These are phyloP conservation scores for Friedmanniomyces endolithicus DNA, from an alignment of 495 filamentous ascomycete genomes.

Conservation along the genomic window DNA sequence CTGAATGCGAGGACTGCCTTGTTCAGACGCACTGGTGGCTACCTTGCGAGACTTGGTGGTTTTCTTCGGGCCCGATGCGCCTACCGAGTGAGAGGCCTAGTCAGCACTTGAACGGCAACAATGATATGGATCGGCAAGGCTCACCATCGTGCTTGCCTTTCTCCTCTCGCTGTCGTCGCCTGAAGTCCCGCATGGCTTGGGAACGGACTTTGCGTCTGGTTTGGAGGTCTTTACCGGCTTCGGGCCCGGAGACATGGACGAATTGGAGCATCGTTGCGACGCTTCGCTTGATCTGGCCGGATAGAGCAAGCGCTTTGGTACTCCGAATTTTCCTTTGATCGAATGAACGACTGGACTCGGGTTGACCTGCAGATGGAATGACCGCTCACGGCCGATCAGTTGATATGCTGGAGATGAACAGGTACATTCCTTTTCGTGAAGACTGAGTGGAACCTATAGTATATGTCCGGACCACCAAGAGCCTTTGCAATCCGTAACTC, in stretches of 20 bases:
- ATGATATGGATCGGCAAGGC: not conserved
- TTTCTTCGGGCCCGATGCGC: not conserved
- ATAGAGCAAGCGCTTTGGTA: no score
- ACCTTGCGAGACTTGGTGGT: not conserved
- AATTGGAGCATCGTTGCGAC: constrained; percentile 10
- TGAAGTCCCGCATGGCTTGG: constrained; percentile 11
- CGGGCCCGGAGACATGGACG: constrained; percentile 2
- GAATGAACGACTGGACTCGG: no score
- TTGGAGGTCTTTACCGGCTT: constrained; percentile 8
- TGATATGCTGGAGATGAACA: no score
- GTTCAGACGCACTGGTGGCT: not conserved
- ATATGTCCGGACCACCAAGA: no score
- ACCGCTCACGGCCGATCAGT: no score
- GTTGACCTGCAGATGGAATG: no score
- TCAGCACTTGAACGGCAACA: not conserved
- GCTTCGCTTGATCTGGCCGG: not conserved
- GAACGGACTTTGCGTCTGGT: constrained; percentile 10
- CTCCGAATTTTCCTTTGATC: no score
- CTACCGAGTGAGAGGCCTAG: not conserved
- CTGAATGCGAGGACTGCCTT: not conserved
- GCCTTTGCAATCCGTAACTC: no score
- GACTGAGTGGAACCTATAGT: no score
- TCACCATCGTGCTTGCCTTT: not conserved
- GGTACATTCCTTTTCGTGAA: no score
- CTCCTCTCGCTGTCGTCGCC: constrained; percentile 9